Conservation (phyloP, 2,329 filamentous ascomycete genomes). For the Fusarium albosuccineum region DNA sequence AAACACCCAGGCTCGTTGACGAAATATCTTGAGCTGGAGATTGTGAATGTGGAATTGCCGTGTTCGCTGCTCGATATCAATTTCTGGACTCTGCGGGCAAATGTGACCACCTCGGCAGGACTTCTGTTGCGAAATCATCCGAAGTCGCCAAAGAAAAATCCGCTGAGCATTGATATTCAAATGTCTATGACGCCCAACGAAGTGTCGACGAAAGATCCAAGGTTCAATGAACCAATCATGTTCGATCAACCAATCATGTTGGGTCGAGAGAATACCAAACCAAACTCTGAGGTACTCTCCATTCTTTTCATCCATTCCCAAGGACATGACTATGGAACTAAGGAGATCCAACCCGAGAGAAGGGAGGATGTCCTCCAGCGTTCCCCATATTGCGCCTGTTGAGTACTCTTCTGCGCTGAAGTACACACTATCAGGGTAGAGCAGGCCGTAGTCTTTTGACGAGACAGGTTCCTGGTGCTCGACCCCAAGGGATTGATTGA, state of each 20-base stretch:
- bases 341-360: neutral
- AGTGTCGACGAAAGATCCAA: neutral
- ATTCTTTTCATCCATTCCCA: neutral
- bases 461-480: too few species aligned
- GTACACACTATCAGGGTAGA: neutral
- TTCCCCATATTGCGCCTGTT: neutral
- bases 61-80: neutral
- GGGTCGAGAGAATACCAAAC: neutral
- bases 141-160: neutral
- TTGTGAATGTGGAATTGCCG: neutral
- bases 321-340: neutral
- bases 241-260: neutral
- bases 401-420: neutral
- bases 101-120: neutral
- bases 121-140: too few species aligned
- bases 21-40: neutral
- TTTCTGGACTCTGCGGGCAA: neutral
- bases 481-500: neutral
- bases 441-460: neutral
- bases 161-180: neutral
- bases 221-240: neutral
- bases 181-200: neutral
- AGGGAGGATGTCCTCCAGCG: neutral
- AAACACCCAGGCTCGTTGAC: slow-evolving; percentile 30
- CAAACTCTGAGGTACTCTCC: neutral